These are phyloP conservation scores for Volvox africanus DNA, from an alignment of 139 green algal genomes.

Conservation along the genomic window DNA sequence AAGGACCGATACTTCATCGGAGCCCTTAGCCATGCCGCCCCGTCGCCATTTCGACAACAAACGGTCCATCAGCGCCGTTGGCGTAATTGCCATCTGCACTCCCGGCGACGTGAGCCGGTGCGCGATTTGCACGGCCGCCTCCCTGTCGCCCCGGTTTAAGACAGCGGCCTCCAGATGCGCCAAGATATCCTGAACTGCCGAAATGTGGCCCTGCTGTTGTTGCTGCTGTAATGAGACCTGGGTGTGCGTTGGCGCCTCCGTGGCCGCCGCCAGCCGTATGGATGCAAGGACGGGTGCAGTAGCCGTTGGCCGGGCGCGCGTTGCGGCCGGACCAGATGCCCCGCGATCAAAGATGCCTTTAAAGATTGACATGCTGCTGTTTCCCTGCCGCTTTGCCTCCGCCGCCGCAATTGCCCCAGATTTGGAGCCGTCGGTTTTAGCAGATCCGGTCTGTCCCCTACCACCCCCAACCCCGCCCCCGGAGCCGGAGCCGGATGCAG, in stretches of 20 bases:
- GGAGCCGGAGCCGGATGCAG: too few relatives aligned
- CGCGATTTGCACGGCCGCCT: background rate
- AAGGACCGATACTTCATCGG: background rate
- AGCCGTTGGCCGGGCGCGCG: background rate
- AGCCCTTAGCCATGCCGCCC: background rate
- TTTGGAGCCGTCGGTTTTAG: background rate
- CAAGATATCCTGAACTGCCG: background rate
- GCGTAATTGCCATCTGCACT: background rate
- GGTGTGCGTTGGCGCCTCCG: background rate
- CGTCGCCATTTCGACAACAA: background rate
- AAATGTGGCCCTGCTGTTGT: background rate
- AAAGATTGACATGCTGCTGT: background rate
- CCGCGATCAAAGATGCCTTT: constrained; percentile 2
- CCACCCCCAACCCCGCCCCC: too few relatives aligned
- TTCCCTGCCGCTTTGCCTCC: background rate
- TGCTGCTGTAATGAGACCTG: background rate
- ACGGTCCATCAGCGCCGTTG: background rate
- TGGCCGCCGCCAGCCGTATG: background rate
- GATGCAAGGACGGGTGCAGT: background rate
- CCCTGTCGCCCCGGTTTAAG: background rate
- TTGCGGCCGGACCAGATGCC: background rate
- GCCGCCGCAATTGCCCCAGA: background rate
- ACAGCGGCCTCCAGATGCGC: background rate
- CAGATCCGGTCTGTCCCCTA: too few relatives aligned
- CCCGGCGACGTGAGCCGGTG: background rate